Conservation (phyloP, 768 basidiomycete genomes). For the Saitozyma sp. region DNA sequence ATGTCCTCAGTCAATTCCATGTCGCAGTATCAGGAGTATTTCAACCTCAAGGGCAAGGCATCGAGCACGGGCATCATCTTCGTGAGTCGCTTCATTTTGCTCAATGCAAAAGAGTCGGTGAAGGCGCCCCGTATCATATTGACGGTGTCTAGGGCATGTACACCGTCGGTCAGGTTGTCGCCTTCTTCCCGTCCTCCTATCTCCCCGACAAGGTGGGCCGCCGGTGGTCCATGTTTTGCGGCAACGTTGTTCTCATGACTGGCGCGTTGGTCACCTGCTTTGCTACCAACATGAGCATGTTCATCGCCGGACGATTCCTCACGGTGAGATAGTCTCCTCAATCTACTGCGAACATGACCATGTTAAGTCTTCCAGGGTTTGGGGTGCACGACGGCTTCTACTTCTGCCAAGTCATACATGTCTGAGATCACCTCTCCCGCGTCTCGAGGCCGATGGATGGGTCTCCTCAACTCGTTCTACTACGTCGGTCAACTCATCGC, state of each 20-base stretch:
- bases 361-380: conserved; percentile 56
- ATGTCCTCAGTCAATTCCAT: conserved; percentile 63
- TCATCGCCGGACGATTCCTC: conserved; percentile 58
- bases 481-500: conserved; percentile 30
- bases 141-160: conserved; percentile 55
- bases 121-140: background rate
- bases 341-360: conserved; percentile 52
- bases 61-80: conserved; percentile 55
- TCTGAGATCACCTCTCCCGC: conserved; percentile 60
- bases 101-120: background rate
- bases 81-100: conserved; percentile 29
- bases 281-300: conserved; percentile 51
- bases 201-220: conserved; percentile 60
- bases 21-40: conserved; percentile 56
- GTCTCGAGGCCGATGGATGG: conserved; percentile 59
- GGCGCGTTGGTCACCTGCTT: conserved; percentile 60
- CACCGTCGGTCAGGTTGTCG: conserved; percentile 51
- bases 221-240: conserved; percentile 59
- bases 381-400: conserved; percentile 50
- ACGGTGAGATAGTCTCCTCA: conserved; percentile 60
- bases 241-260: conserved; percentile 58
- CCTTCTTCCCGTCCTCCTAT: conserved; percentile 50
- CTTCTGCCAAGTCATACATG: conserved; percentile 60
- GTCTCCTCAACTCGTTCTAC: conserved; percentile 53
- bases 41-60: conserved; percentile 56